phyloP scores from a whole-genome alignment of 1,284 basidiomycete species.

The Malassezia furfur region DNA sequence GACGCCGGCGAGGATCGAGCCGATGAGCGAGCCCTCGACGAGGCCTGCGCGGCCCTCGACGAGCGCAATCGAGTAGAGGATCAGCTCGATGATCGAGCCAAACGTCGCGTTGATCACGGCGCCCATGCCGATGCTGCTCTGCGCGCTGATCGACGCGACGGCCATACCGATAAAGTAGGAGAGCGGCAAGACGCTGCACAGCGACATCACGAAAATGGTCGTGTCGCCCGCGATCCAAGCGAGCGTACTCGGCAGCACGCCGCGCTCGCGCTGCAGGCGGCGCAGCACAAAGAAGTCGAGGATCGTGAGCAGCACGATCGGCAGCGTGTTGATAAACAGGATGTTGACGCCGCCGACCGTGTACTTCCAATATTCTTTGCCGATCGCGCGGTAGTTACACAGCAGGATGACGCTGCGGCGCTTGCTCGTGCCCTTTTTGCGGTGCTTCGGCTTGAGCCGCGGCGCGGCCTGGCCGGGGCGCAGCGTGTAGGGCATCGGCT shows the following conservation, averaged over 20 bases:
- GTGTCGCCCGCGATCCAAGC: conserved; percentile 63
- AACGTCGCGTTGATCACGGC: conserved; percentile 99
- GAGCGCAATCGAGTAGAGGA: conserved; percentile 82
- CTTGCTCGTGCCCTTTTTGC: conserved; percentile 51
- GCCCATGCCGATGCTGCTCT: conserved; percentile 97
- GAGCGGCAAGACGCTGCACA: conserved; percentile 87
- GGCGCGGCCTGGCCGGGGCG: conserved; percentile 50
- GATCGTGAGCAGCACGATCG: conserved; percentile 89
- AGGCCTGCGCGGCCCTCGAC: conserved; percentile 80
- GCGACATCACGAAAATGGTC: conserved; percentile 73
- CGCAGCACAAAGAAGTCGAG: conserved; percentile 79
- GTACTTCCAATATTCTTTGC: conserved; percentile 95
- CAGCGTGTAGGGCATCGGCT: conserved; percentile 34
- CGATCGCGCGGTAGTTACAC: conserved; percentile 86
- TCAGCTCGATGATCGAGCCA: conserved; percentile 93
- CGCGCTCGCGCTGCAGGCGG: conserved; percentile 60
- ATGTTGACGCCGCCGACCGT: conserved; percentile 98
- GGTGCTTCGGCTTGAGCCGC: conserved; percentile 47
- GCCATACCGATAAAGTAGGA: conserved; percentile 99
- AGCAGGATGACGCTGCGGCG: conserved; percentile 65
- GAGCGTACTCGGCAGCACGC: conserved; percentile 56
- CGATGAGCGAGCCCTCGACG: conserved; percentile 94
- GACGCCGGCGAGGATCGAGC: conserved; percentile 84
- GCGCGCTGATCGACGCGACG: conserved; percentile 93
- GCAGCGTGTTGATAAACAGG: conserved; percentile 88